These are phyloP conservation scores for Galium porrigens DNA, from an alignment of 305 asterid species.

Conservation along the genomic window DNA sequence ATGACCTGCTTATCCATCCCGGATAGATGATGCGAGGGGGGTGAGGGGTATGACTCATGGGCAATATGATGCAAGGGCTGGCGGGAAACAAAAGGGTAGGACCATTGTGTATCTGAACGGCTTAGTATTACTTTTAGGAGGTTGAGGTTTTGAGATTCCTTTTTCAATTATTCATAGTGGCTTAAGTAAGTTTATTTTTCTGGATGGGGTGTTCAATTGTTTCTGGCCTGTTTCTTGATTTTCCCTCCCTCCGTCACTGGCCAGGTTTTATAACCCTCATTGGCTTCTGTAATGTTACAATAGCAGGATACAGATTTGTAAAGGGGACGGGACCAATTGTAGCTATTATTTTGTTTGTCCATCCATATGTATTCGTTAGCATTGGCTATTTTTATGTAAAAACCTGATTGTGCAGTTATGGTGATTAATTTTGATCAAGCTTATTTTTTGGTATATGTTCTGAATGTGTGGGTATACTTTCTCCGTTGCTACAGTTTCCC, in stretches of 20 bases:
- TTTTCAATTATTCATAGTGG: conserved; percentile 42
- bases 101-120: conserved; percentile 19
- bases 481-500: too few species aligned
- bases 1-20: conserved; percentile 19
- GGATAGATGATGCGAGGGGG: conserved; percentile 18
- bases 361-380: conserved; percentile 21
- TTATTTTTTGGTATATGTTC: too few species aligned
- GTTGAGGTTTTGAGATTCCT: conserved; percentile 49
- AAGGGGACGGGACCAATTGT: conserved; percentile 24
- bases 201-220: conserved; percentile 22
- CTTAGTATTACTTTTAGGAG: conserved; percentile 27
- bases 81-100: conserved; percentile 34
- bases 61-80: conserved; percentile 43
- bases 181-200: conserved; percentile 22
- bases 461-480: too few species aligned
- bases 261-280: conserved; percentile 26
- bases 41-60: conserved; percentile 11
- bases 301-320: conserved; percentile 18
- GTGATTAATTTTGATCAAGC: too few species aligned
- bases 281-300: conserved; percentile 29
- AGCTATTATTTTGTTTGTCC: conserved; percentile 29
- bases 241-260: not conserved
- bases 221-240: conserved; percentile 2
- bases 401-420: not conserved
- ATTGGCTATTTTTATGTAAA: not conserved